Percentiles rank a stretch among this genome's conserved stretches.
phyloP scores from a whole-genome alignment of 306 rosid genomes.

The Vigna nakashimae region DNA sequence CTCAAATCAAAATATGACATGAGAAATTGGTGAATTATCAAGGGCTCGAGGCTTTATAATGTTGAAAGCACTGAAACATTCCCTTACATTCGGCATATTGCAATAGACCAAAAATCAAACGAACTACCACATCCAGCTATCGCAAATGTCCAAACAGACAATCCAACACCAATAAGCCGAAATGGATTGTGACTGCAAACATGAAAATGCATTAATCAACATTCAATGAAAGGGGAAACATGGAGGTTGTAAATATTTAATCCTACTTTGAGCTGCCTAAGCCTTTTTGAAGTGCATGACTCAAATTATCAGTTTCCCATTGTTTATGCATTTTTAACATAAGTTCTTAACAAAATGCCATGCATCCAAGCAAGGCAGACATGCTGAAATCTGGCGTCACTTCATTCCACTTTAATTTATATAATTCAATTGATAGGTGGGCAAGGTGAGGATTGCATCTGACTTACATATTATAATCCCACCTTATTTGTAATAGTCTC shows the following conservation, averaged over 20 bases:
- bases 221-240: constrained; percentile 21
- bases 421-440: not conserved
- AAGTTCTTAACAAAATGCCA: constrained; percentile 19
- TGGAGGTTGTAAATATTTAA: constrained; percentile 11
- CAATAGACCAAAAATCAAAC: constrained; percentile 87
- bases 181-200: constrained; percentile 85
- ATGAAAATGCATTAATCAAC: constrained; percentile 36
- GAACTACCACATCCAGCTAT: constrained; percentile 85
- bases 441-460: not conserved
- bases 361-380: not conserved
- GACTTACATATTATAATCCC: too few relatives aligned
- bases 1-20: constrained; percentile 37
- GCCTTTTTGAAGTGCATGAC: not conserved
- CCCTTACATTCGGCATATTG: constrained; percentile 84
- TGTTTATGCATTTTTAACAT: constrained; percentile 15
- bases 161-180: constrained; percentile 95
- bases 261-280: constrained; percentile 25
- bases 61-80: constrained; percentile 24
- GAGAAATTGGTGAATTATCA: constrained; percentile 34
- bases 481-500: too few relatives aligned
- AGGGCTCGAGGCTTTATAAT: constrained; percentile 20
- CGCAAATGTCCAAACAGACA: constrained; percentile 93
- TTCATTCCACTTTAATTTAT: constrained; percentile 19
- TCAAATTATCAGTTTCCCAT: constrained; percentile 22
- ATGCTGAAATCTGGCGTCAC: constrained; percentile 22